Percentiles rank a stretch among this genome's conserved stretches.
Conservation (phyloP, 495 filamentous ascomycete species). For the Hypomontagnella monticulosa region DNA sequence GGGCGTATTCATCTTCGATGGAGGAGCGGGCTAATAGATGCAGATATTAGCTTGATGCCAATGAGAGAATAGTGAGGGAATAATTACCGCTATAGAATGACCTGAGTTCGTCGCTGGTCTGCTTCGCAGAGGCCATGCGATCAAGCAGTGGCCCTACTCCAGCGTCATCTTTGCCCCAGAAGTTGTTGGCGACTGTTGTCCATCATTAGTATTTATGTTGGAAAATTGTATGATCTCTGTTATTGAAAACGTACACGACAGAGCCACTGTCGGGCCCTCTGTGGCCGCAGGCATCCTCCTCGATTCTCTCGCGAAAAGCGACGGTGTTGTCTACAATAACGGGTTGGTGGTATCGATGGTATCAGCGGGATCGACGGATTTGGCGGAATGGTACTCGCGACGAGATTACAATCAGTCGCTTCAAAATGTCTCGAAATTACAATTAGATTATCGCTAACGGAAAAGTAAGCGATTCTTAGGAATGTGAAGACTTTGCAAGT, state of each 20-base stretch:
- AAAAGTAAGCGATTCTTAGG: slow-evolving; percentile 14
- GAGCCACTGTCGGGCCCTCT: slow-evolving; percentile 46
- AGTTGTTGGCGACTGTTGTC: slow-evolving; percentile 92
- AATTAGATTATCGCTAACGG: slow-evolving; percentile 28
- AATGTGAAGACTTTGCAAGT: slow-evolving; percentile 31
- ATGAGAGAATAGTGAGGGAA: not conserved
- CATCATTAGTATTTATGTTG: slow-evolving; percentile 22
- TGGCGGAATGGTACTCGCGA: slow-evolving; percentile 7
- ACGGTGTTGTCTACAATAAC: slow-evolving; percentile 12
- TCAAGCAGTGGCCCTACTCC: slow-evolving; percentile 92
- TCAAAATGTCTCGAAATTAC: slow-evolving; percentile 37
- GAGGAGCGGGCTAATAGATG: slow-evolving; percentile 75
- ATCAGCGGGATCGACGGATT: slow-evolving; percentile 1
- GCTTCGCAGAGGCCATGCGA: slow-evolving; percentile 95
- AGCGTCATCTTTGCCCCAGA: slow-evolving; percentile 99
- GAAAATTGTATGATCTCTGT: not conserved
- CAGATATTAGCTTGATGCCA: slow-evolving; percentile 3
- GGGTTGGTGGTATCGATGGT: not conserved
- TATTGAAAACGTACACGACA: slow-evolving; percentile 42
- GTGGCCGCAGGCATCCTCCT: slow-evolving; percentile 46
- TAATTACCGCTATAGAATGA: slow-evolving; percentile 84
- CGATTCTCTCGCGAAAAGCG: slow-evolving; percentile 11
- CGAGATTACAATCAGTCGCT: not conserved
- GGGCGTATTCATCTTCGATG: slow-evolving; percentile 98
- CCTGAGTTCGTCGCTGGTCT: slow-evolving; percentile 93